phyloP scores from a whole-genome alignment of 352 stramenopile species.

The Phytopythium litorale region DNA sequence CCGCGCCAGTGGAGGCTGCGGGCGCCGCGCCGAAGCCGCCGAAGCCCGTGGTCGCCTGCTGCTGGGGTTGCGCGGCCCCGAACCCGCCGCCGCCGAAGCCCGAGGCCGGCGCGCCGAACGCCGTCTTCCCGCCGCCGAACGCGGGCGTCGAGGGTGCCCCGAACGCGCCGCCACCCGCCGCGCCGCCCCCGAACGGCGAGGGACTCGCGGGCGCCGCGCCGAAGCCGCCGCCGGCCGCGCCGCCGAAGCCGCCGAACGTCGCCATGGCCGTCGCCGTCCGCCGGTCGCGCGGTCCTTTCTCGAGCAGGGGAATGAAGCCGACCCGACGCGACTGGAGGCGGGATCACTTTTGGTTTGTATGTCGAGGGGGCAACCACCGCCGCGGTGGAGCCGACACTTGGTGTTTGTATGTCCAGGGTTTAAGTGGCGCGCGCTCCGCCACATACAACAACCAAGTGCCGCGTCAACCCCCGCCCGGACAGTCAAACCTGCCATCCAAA shows the following conservation, averaged over 20 bases:
- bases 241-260: slow-evolving; percentile 15
- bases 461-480: no score
- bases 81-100: slow-evolving; percentile 17
- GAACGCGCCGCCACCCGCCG: slow-evolving; percentile 34
- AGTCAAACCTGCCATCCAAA: no score
- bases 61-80: slow-evolving; percentile 9
- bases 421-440: no score
- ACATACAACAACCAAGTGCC: no score
- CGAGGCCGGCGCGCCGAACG: slow-evolving; percentile 32
- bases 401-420: no score
- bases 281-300: no score
- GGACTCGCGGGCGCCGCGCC: slow-evolving; percentile 8
- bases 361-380: no score
- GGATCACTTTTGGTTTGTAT: no score
- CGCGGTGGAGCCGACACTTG: no score
- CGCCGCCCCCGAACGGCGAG: slow-evolving; percentile 32
- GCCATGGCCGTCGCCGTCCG: not conserved
- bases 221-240: slow-evolving; percentile 20
- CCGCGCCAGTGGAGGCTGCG: slow-evolving; percentile 12
- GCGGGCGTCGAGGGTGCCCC: slow-evolving; percentile 26
- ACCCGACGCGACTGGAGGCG: no score
- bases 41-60: slow-evolving; percentile 31
- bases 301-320: no score
- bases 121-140: slow-evolving; percentile 25
- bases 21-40: slow-evolving; percentile 22